Conservation (phyloP, 192 early-diverging fungal genomes). For the Gaertneriomyces semiglobifer region DNA sequence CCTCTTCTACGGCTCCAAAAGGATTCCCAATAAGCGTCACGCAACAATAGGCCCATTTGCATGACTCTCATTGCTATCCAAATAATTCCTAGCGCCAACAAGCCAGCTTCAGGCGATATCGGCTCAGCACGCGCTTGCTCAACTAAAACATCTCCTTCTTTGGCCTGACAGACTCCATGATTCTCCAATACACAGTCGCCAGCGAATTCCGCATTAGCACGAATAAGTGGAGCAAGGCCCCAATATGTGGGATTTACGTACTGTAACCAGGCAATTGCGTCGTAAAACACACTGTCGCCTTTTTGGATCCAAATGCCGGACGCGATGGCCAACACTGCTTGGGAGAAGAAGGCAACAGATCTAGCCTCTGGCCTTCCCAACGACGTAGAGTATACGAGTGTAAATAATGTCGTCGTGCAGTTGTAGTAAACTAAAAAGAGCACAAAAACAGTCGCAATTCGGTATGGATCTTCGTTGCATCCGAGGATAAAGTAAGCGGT, state of each 20-base stretch:
- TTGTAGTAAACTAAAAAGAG: conserved; percentile 39
- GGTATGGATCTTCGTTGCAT: conserved; percentile 28
- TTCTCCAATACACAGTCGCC: conserved; percentile 27
- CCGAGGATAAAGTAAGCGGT: conserved; percentile 30
- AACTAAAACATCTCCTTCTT: conserved; percentile 29
- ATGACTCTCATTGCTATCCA: conserved; percentile 23
- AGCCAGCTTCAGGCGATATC: conserved; percentile 12
- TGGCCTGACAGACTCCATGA: conserved; percentile 22
- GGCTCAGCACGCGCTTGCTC: conserved; percentile 29
- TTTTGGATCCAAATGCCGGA: conserved; percentile 36
- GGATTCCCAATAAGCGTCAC: conserved; percentile 24
- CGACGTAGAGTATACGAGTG: conserved; percentile 33
- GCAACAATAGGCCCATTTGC: conserved; percentile 19
- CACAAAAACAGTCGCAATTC: conserved; percentile 20
- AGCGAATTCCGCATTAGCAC: conserved; percentile 13
- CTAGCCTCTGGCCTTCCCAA: conserved; percentile 33
- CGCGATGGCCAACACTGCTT: conserved; percentile 30
- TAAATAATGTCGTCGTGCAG: conserved; percentile 31
- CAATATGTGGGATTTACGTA: conserved; percentile 39
- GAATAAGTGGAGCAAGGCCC: conserved; percentile 31
- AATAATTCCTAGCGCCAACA: conserved; percentile 17
- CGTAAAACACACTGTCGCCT: conserved; percentile 29
- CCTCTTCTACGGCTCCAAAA: conserved; percentile 15
- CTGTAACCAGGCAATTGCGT: conserved; percentile 31
- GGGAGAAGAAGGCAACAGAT: conserved; percentile 33